Evolutionary conservation across 2,329 filamentous ascomycete species (phyloP).

Genomic region (Ceratocystis cacaofunesta): DNA sequence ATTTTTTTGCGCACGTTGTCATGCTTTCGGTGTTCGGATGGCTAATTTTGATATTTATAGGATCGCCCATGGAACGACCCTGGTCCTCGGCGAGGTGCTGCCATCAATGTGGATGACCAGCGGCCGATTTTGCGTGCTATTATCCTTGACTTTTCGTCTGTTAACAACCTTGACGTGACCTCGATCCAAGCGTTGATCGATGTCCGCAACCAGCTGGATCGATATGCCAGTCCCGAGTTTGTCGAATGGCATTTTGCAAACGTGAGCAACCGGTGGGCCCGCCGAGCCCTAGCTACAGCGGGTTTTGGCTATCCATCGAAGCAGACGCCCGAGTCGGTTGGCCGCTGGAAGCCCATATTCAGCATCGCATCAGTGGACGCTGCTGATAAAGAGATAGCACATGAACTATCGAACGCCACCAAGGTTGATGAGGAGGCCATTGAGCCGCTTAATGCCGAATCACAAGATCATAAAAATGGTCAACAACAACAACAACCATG

Average conservation of each 20-base stretch:
- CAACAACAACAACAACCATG: not conserved
- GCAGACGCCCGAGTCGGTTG: slow-evolving; percentile 21
- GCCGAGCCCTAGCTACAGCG: slow-evolving; percentile 38
- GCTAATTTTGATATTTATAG: slow-evolving; percentile 17
- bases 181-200: slow-evolving; percentile 43
- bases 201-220: slow-evolving; percentile 38
- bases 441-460: slow-evolving; percentile 2
- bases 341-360: slow-evolving; percentile 25
- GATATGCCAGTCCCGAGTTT: slow-evolving; percentile 33
- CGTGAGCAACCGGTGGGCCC: slow-evolving; percentile 41
- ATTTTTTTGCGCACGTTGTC: not conserved
- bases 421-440: slow-evolving; percentile 11
- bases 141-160: slow-evolving; percentile 42
- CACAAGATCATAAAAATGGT: slow-evolving; percentile 18
- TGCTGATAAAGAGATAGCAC: slow-evolving; percentile 7
- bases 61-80: slow-evolving; percentile 44
- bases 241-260: slow-evolving; percentile 42
- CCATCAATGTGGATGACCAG: slow-evolving; percentile 23
- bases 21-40: not conserved
- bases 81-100: slow-evolving; percentile 26
- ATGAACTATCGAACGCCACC: not conserved
- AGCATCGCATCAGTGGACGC: slow-evolving; percentile 22
- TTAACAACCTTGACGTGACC: slow-evolving; percentile 43
- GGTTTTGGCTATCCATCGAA: slow-evolving; percentile 37
- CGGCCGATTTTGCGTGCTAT: slow-evolving; percentile 38